These are phyloP conservation scores for Turritis glabra DNA, from an alignment of 345 rosid species.

Conservation along the genomic window DNA sequence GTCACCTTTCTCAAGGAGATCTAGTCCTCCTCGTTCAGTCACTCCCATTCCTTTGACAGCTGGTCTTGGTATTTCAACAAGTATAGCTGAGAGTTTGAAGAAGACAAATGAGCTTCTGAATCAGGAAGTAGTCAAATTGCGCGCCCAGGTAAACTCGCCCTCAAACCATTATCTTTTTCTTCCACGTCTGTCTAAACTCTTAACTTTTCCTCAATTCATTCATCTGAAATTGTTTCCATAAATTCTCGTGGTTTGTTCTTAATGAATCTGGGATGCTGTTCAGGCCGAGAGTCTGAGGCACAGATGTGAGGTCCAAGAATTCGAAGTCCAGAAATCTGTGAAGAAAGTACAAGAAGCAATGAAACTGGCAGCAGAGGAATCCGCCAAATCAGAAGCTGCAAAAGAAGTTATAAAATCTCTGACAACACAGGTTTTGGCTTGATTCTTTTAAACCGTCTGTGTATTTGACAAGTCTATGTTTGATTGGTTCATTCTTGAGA, in stretches of 20 bases:
- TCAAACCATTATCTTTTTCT: neutral
- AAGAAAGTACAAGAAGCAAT: conserved; percentile 84
- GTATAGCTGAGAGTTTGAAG: conserved; percentile 81
- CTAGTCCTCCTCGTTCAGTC: conserved; percentile 95
- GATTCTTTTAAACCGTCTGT: neutral
- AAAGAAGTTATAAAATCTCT: conserved; percentile 95
- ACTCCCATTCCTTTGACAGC: conserved; percentile 86
- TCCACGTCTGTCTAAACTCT: neutral
- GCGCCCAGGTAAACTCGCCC: conserved; percentile 64
- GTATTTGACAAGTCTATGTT: neutral
- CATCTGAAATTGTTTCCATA: neutral
- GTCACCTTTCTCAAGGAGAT: conserved; percentile 92
- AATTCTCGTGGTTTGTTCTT: neutral
- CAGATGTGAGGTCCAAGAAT: conserved; percentile 83
- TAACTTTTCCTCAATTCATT: neutral
- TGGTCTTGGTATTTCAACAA: conserved; percentile 82
- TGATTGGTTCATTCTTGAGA: neutral
- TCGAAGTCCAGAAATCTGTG: conserved; percentile 75
- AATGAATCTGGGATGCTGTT: conserved; percentile 29
- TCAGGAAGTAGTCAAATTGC: conserved; percentile 85
- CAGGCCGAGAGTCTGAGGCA: conserved; percentile 79
- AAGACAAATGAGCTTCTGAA: conserved; percentile 91
- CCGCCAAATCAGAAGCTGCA: conserved; percentile 83
- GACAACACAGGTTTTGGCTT: conserved; percentile 73
- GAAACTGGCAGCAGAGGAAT: conserved; percentile 71